Conservation (phyloP, 73 alveolate genomes). For the Urostyla sp. region DNA sequence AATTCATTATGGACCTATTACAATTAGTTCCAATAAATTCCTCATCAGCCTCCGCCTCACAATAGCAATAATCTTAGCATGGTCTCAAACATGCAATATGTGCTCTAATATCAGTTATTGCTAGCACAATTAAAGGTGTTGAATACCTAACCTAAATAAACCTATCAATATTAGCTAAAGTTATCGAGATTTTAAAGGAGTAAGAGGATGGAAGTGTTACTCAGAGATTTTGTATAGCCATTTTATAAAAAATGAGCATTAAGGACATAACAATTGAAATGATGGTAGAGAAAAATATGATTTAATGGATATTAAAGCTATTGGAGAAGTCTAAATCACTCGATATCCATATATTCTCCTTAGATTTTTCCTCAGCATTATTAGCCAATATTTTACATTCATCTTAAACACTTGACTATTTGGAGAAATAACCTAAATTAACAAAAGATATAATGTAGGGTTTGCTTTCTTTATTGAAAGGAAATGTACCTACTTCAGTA, state of each 20-base stretch:
- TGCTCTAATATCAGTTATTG: conserved; percentile 90
- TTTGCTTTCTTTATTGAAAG: conserved; percentile 74
- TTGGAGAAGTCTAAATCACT: conserved; percentile 55
- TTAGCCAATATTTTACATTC: conserved; percentile 95
- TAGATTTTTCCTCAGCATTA: conserved; percentile 94
- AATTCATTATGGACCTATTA: conserved; percentile 87
- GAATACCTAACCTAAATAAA: conserved; percentile 89
- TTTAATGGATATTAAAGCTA: conserved; percentile 81
- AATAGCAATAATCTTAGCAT: no score
- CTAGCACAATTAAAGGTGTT: conserved; percentile 92
- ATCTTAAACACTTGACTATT: conserved; percentile 82
- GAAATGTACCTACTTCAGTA: conserved; percentile 84
- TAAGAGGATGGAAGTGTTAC: conserved; percentile 97
- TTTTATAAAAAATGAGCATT: conserved; percentile 92
- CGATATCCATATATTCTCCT: conserved; percentile 90
- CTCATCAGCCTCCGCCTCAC: no score
- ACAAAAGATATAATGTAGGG: conserved; percentile 79
- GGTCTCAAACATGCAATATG: conserved; percentile 95
- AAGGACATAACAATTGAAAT: conserved; percentile 88
- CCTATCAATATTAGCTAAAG: conserved; percentile 84
- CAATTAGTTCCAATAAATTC: conserved; percentile 80
- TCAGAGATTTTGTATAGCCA: conserved; percentile 95
- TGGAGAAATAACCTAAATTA: conserved; percentile 82
- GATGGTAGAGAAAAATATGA: conserved; percentile 82
- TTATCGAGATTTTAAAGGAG: conserved; percentile 79